Evolutionary conservation across 2,329 filamentous ascomycete species (phyloP).

Genomic region (Ophiosphaerella herpotricha): DNA sequence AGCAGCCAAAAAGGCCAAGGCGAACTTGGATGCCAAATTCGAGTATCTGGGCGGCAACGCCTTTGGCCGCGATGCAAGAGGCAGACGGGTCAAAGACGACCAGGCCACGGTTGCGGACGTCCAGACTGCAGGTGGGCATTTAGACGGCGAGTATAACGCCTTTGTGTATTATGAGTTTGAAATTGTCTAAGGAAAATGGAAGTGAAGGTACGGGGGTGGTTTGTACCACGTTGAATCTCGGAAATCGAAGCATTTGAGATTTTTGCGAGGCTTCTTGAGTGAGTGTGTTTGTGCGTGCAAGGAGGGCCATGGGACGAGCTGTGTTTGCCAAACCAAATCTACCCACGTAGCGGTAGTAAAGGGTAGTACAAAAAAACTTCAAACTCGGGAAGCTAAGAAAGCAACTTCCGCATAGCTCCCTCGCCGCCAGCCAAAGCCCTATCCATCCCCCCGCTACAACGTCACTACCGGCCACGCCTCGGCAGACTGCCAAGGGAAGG

Average conservation of each 20-base stretch:
- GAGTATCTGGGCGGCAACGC: slow-evolving; percentile 95
- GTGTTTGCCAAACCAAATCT: no score
- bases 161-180: slow-evolving; percentile 98
- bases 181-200: slow-evolving; percentile 51
- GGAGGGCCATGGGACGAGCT: no score
- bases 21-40: slow-evolving; percentile 75
- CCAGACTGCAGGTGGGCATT: slow-evolving; percentile 71
- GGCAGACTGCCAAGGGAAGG: neutral
- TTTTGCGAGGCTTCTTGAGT: no score
- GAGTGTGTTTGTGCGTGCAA: no score
- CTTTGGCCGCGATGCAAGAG: slow-evolving; percentile 91
- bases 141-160: slow-evolving; percentile 85
- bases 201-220: no score
- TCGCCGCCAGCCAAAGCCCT: no score
- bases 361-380: no score
- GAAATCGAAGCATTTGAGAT: no score
- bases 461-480: neutral
- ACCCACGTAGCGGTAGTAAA: no score
- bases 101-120: slow-evolving; percentile 78
- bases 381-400: no score
- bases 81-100: slow-evolving; percentile 88
- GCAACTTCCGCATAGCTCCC: no score
- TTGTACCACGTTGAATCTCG: no score
- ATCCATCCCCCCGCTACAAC: neutral
- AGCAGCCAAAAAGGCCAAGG: slow-evolving; percentile 71